These are phyloP conservation scores for Colletotrichum somersetense DNA, from an alignment of 2,329 filamentous ascomycete genomes.

Conservation along the genomic window DNA sequence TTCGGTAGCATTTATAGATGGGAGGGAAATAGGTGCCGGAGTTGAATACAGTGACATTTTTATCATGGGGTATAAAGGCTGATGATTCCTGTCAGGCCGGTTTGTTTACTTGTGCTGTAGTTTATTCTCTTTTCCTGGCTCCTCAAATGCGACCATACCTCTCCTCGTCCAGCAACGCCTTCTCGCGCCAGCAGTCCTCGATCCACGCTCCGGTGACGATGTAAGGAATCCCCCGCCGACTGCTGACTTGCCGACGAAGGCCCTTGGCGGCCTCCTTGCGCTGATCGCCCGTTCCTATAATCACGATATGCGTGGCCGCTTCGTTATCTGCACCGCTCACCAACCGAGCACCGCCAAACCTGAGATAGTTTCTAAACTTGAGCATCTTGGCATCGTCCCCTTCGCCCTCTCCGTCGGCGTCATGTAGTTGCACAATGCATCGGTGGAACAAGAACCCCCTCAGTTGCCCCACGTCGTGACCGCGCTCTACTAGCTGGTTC, in stretches of 20 bases:
- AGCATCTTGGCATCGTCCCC: constrained; percentile 48
- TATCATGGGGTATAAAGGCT: not conserved
- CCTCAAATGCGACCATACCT: constrained; percentile 55
- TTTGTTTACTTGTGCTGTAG: not conserved
- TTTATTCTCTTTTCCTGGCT: not conserved
- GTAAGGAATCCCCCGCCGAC: constrained; percentile 69
- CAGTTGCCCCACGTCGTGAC: constrained; percentile 64
- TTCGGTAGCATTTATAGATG: constrained; percentile 21
- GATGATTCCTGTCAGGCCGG: not conserved
- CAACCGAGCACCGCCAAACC: constrained; percentile 77
- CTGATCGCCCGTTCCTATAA: constrained; percentile 57
- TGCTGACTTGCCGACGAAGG: constrained; percentile 53
- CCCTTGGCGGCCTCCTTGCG: constrained; percentile 52
- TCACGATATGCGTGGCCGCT: constrained; percentile 79
- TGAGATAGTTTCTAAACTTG: constrained; percentile 67
- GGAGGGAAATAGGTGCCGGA: constrained; percentile 10
- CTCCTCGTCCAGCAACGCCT: constrained; percentile 85
- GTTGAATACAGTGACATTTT: constrained; percentile 24
- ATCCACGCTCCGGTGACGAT: constrained; percentile 81
- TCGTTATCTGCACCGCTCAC: constrained; percentile 63
- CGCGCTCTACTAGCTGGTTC: constrained; percentile 67
- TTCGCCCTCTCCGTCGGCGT: constrained; percentile 40
- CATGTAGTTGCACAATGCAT: constrained; percentile 57
- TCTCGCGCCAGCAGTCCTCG: constrained; percentile 82
- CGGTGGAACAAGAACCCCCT: constrained; percentile 66